These are phyloP conservation scores for Trypethelium eluteriae DNA, from an alignment of 495 filamentous ascomycete species.

Conservation along the genomic window DNA sequence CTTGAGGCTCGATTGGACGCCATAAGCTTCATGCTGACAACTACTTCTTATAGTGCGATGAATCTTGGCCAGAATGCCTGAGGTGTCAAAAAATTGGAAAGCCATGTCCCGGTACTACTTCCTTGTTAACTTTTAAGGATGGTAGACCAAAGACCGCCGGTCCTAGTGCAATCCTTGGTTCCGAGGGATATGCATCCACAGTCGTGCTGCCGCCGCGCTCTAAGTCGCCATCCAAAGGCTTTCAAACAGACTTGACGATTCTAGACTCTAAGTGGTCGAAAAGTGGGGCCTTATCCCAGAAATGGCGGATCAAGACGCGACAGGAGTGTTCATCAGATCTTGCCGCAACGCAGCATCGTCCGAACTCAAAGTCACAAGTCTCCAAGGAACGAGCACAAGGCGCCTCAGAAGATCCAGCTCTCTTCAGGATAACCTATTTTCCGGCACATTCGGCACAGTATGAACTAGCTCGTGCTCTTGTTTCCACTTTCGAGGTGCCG, in stretches of 20 bases:
- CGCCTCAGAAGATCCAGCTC: not conserved
- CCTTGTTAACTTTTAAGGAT: slow-evolving; percentile 5
- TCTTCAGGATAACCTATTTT: not conserved
- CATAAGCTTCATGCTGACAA: not conserved
- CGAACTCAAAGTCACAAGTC: not conserved
- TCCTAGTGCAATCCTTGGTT: not conserved
- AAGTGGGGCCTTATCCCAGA: slow-evolving; percentile 4
- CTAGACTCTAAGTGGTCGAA: slow-evolving; percentile 5
- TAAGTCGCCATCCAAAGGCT: not conserved
- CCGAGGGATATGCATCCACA: not conserved
- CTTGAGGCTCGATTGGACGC: not conserved
- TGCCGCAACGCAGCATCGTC: not conserved
- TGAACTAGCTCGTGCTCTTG: not conserved
- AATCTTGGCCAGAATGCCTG: slow-evolving; percentile 7
- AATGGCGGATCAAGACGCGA: slow-evolving; percentile 4
- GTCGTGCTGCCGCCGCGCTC: not conserved
- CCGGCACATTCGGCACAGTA: not conserved
- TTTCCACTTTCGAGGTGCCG: not conserved
- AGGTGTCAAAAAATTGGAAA: slow-evolving; percentile 1
- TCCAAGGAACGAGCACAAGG: not conserved
- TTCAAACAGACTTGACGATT: not conserved
- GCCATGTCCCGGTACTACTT: not conserved
- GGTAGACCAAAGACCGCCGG: slow-evolving; percentile 1
- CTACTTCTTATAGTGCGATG: slow-evolving; percentile 5
- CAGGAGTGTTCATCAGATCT: not conserved